Conservation (phyloP, 208 protist genomes). For the Porcisia deanei region DNA sequence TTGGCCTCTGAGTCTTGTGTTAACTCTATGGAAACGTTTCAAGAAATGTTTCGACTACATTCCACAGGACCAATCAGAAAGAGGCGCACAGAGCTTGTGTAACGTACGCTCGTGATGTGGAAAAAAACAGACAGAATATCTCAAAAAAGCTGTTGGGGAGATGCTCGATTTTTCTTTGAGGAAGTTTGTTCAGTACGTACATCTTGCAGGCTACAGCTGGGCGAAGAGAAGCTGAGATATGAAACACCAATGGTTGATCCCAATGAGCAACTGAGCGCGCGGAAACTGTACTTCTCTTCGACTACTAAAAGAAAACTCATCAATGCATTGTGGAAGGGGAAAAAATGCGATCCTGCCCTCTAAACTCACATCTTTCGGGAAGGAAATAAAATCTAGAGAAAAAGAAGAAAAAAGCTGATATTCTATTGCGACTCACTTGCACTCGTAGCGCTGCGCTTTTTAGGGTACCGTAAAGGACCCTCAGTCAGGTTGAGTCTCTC, state of each 20-base stretch:
- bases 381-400: slow-evolving; percentile 10
- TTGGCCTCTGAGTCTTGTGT: neutral
- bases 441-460: slow-evolving; percentile 47
- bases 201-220: neutral
- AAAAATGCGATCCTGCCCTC: neutral
- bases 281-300: neutral
- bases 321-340: neutral
- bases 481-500: slow-evolving; percentile 77
- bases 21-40: neutral
- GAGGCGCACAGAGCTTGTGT: too few species aligned
- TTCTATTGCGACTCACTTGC: slow-evolving; percentile 5
- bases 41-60: neutral
- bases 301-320: neutral
- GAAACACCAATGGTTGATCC: neutral
- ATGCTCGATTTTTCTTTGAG: neutral
- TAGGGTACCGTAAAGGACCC: slow-evolving; percentile 79
- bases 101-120: neutral
- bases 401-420: neutral
- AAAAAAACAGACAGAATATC: neutral
- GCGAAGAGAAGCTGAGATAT: neutral
- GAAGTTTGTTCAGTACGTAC: neutral
- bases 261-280: neutral
- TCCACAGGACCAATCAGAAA: neutral
- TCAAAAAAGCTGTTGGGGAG: neutral
- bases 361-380: neutral